Evolutionary conservation across 306 rosid species (phyloP).

Genomic region (Chamaecrista fasciculata): DNA sequence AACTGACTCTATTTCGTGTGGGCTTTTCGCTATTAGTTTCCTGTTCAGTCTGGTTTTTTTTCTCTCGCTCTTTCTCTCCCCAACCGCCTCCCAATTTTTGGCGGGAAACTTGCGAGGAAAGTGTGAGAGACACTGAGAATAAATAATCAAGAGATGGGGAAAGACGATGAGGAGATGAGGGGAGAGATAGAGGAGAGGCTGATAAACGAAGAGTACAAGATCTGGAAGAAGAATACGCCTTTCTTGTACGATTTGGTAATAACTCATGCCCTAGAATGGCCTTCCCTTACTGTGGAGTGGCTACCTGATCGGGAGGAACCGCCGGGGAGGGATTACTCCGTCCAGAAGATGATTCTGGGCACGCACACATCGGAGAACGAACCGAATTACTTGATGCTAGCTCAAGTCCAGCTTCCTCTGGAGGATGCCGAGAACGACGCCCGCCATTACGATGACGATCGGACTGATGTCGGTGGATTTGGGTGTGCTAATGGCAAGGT

Average conservation of each 20-base stretch:
- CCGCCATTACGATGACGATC: slow-evolving; percentile 83
- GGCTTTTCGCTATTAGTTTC: not conserved
- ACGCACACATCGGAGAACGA: slow-evolving; percentile 96
- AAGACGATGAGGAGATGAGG: slow-evolving; percentile 71
- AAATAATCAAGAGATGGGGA: slow-evolving; percentile 38
- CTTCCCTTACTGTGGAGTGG: slow-evolving; percentile 92
- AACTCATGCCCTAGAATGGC: slow-evolving; percentile 89
- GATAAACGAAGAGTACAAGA: slow-evolving; percentile 79
- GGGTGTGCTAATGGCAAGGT: slow-evolving; percentile 93
- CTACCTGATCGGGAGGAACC: slow-evolving; percentile 70
- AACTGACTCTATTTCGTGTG: not conserved
- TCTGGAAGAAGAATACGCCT: slow-evolving; percentile 77
- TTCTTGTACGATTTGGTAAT: slow-evolving; percentile 70
- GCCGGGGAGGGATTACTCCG: slow-evolving; percentile 67
- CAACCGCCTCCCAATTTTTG: not conserved
- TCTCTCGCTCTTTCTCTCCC: not conserved
- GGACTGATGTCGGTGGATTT: slow-evolving; percentile 73
- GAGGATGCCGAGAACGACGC: slow-evolving; percentile 93
- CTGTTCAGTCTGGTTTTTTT: not conserved
- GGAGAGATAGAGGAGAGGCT: slow-evolving; percentile 71
- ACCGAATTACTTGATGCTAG: slow-evolving; percentile 94
- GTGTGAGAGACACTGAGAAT: not conserved
- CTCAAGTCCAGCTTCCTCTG: slow-evolving; percentile 93
- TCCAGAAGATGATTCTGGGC: slow-evolving; percentile 75
- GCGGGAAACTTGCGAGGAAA: not conserved